phyloP scores from a whole-genome alignment of 768 basidiomycete species.

The Tricholoma bakamatsutake region DNA sequence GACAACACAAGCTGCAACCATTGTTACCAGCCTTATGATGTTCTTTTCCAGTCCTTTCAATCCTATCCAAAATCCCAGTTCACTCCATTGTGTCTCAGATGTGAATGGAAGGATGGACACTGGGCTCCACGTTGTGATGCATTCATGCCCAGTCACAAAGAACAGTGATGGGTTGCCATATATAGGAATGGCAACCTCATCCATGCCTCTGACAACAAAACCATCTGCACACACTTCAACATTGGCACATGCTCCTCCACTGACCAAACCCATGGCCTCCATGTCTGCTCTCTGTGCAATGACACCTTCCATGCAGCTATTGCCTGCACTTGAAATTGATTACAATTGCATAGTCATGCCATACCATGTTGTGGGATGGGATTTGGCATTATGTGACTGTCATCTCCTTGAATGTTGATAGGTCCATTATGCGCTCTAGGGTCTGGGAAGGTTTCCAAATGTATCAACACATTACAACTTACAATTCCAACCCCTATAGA shows the following conservation, averaged over 20 bases:
- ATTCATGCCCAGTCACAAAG: neutral
- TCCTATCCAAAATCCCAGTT: neutral
- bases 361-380: neutral
- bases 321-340: neutral
- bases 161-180: neutral
- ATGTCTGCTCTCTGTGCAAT: neutral
- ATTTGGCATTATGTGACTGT: neutral
- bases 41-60: neutral
- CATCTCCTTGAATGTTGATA: neutral
- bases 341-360: neutral
- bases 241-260: neutral
- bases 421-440: too few species aligned
- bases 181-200: neutral
- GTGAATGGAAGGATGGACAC: neutral
- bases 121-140: neutral
- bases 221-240: neutral
- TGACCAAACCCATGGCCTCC: neutral
- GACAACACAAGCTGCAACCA: neutral
- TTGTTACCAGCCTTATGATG: neutral
- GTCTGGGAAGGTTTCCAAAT: too few species aligned
- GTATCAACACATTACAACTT: too few species aligned
- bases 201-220: neutral
- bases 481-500: too few species aligned
- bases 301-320: neutral
- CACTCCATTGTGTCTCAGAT: neutral